phyloP scores from a whole-genome alignment of 2,329 filamentous ascomycete species.

The Cercospora beticola region DNA sequence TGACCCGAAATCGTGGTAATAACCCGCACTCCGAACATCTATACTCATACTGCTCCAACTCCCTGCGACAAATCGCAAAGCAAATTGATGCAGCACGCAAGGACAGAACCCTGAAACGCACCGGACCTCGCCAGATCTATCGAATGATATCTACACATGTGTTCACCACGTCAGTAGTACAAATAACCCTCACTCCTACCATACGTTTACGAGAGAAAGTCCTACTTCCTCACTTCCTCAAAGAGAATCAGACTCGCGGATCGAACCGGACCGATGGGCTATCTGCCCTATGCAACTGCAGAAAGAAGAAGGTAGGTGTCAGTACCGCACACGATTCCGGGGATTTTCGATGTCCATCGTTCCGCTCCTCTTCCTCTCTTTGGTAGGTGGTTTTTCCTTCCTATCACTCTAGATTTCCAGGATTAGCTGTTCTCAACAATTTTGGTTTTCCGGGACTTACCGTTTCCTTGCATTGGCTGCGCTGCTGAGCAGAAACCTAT shows the following conservation, averaged over 20 bases:
- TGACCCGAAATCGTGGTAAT: background rate
- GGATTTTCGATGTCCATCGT: background rate
- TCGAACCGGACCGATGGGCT: background rate
- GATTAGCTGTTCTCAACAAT: background rate
- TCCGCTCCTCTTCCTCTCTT: background rate
- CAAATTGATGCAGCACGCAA: constrained; percentile 13
- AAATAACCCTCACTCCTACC: background rate
- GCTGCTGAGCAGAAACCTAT: background rate
- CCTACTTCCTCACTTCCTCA: background rate
- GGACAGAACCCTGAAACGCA: background rate
- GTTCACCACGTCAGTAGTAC: background rate
- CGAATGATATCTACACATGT: background rate
- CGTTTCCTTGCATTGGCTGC: background rate
- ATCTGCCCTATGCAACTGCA: background rate
- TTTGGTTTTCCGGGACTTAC: background rate
- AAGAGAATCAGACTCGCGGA: background rate
- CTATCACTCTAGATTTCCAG: background rate
- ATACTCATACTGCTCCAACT: constrained; percentile 10
- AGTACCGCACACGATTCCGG: background rate
- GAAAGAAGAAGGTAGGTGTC: background rate
- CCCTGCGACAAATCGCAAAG: background rate
- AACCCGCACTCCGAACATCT: background rate
- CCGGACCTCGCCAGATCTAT: constrained; percentile 7
- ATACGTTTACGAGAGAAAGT: background rate
- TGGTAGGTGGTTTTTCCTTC: background rate